Base-by-base conservation (phyloP, 2,329 filamentous ascomycete genomes). In the Fusarium torreyae region DNA sequence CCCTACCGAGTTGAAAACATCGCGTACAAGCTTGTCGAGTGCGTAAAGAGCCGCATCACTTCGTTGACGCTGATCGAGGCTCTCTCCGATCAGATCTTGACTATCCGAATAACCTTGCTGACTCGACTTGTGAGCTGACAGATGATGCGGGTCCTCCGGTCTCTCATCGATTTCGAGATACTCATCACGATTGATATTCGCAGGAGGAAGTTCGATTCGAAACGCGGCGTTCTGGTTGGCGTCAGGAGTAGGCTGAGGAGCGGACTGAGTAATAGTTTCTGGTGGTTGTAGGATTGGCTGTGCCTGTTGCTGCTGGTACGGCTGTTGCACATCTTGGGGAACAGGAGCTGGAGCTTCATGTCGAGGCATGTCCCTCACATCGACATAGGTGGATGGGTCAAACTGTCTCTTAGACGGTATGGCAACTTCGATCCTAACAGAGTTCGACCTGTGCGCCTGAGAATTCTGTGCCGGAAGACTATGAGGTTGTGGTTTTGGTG, bases 11-110 rank as follows among this genome's bases (percentile, higher is more conserved):
- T 92, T 87, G 70, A 94, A 94, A 17, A 97, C 86, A 24, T 90
- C 88, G 54, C 89, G 84, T 5, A 97, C 83, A 48, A 94, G 86
- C 38, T 87, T 86, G 57, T 91, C 87, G 14, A 99, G 82, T 56
- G 90, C 89, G 54, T 90, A 83, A 45, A 94, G 85, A 43, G 93
- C 91, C 13, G 88, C 86, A 72, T 97, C 91, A 6, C 91, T 92
- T 74, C 94, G 90, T 72, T 97, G 91, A 51, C 91, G 91, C 78
- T 97, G 93, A 74, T 97, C 94, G 4, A 94, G 83, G 42, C 88
- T 89, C 44, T 90, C 80, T 17, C 88, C 84, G 20, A 91, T 81
- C 4, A 88, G 78, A 50, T 87, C 88, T 57, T 88, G 86, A 14
- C 87, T 84, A 9, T 83, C 85, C 50, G 86, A 82, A 20, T 81